These are phyloP conservation scores for Chlamydomonas incerta DNA, from an alignment of 139 green algal genomes.

Conservation along the genomic window DNA sequence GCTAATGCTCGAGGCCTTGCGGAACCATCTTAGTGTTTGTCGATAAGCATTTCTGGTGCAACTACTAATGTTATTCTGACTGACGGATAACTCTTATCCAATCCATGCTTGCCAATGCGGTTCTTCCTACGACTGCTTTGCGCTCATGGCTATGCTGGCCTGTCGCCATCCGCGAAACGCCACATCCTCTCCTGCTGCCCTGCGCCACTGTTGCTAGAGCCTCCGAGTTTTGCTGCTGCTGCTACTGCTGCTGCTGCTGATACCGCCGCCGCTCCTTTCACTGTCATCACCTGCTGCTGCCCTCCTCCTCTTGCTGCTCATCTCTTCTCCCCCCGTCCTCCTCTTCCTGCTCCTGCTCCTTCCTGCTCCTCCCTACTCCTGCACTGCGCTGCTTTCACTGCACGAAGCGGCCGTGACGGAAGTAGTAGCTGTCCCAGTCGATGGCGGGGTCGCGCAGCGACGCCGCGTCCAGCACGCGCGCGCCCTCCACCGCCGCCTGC, in stretches of 20 bases:
- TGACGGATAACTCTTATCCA: too few species aligned
- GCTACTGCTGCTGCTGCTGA: not conserved
- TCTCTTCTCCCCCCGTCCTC: too few species aligned
- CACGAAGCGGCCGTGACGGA: slow-evolving; percentile 12
- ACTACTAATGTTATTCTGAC: too few species aligned
- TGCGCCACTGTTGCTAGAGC: too few species aligned
- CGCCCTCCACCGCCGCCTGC: not conserved
- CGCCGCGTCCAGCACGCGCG: not conserved
- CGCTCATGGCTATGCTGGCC: too few species aligned
- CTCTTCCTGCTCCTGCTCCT: not conserved
- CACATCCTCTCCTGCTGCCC: too few species aligned
- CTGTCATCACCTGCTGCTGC: not conserved
- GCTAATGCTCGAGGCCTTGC: too few species aligned
- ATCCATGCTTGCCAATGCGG: too few species aligned
- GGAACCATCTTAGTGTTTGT: too few species aligned
- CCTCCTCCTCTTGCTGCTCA: not conserved
- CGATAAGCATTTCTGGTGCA: too few species aligned
- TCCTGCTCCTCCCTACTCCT: not conserved
- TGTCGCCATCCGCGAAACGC: too few species aligned
- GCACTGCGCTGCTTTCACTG: not conserved
- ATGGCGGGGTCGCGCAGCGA: not conserved
- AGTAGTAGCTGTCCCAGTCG: slow-evolving; percentile 12
- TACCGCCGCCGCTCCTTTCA: not conserved
- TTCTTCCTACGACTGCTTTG: too few species aligned
- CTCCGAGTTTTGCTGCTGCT: slow-evolving; percentile 2